phyloP scores from a whole-genome alignment of 306 rosid species.

The Dalbergia cochinchinensis region DNA sequence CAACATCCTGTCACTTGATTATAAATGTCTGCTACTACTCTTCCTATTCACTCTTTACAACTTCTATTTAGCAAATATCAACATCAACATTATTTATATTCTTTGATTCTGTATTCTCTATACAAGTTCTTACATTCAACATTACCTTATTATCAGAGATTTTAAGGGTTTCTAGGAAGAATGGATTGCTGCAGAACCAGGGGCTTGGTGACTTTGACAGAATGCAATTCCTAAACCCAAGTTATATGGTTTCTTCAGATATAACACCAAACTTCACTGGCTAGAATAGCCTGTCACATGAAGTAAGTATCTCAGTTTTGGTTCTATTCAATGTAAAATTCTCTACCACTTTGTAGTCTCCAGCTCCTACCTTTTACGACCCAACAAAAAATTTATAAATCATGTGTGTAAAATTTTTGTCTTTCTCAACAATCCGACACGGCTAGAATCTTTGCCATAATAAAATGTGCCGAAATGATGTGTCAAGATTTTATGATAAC shows the following conservation, averaged over 20 bases:
- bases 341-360: slow-evolving; percentile 1
- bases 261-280: slow-evolving; percentile 49
- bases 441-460: too few species aligned
- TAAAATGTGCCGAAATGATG: too few species aligned
- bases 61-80: background rate
- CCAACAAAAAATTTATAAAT: background rate
- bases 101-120: slow-evolving; percentile 17
- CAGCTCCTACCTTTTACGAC: background rate
- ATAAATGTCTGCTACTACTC: slow-evolving; percentile 1
- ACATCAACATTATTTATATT: slow-evolving; percentile 4
- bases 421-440: too few species aligned
- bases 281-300: slow-evolving; percentile 61
- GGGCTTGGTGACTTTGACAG: slow-evolving; percentile 56
- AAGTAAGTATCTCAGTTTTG: slow-evolving; percentile 46
- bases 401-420: background rate
- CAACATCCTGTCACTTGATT: slow-evolving; percentile 16
- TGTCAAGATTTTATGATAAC: too few species aligned
- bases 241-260: slow-evolving; percentile 55
- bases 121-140: slow-evolving; percentile 29
- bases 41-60: background rate
- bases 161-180: slow-evolving; percentile 59
- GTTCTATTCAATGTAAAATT: background rate
- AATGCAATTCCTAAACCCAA: slow-evolving; percentile 50
- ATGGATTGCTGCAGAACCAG: slow-evolving; percentile 56
- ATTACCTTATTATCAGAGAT: slow-evolving; percentile 52